A percentile compares a stretch with the other conserved stretches of the same genome.
These are phyloP conservation scores for Mycena maculata DNA, from an alignment of 768 basidiomycete species.

Conservation along the genomic window DNA sequence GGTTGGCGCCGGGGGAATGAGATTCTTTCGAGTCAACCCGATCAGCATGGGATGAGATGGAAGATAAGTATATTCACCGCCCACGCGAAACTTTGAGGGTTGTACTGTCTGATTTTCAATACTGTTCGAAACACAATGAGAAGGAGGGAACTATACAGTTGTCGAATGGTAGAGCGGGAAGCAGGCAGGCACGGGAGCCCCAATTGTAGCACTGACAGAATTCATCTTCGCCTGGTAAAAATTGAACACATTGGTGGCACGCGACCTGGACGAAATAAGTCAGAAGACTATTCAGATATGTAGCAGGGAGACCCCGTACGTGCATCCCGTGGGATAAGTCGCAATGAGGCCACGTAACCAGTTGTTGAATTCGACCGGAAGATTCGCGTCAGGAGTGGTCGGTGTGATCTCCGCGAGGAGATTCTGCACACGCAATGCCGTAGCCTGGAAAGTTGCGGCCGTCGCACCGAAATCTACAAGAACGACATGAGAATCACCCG, in stretches of 20 bases:
- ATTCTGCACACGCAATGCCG: constrained; percentile 12
- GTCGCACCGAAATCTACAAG: constrained; percentile 3
- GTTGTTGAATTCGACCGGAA: constrained; percentile 5
- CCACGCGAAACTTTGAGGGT: background rate
- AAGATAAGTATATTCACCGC: background rate
- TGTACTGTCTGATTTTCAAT: background rate
- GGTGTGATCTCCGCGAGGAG: constrained; percentile 13
- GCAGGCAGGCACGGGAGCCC: constrained; percentile 1
- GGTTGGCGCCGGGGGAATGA: constrained; percentile 10
- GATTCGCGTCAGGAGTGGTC: background rate
- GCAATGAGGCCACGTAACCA: constrained; percentile 6
- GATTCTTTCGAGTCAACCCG: background rate
- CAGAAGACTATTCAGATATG: background rate
- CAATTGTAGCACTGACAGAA: background rate
- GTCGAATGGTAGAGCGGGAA: constrained; percentile 5
- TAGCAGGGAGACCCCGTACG: background rate
- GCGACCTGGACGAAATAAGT: background rate
- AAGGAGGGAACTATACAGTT: background rate
- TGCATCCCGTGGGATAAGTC: constrained; percentile 17
- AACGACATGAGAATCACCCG: background rate
- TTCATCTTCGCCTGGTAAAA: constrained; percentile 5
- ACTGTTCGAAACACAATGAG: background rate
- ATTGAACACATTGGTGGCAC: constrained; percentile 3
- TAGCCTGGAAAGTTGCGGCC: background rate
- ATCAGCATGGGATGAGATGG: background rate